Conservation (phyloP, 2,329 filamentous ascomycete genomes). For the Arthrobotrys entomopaga region DNA sequence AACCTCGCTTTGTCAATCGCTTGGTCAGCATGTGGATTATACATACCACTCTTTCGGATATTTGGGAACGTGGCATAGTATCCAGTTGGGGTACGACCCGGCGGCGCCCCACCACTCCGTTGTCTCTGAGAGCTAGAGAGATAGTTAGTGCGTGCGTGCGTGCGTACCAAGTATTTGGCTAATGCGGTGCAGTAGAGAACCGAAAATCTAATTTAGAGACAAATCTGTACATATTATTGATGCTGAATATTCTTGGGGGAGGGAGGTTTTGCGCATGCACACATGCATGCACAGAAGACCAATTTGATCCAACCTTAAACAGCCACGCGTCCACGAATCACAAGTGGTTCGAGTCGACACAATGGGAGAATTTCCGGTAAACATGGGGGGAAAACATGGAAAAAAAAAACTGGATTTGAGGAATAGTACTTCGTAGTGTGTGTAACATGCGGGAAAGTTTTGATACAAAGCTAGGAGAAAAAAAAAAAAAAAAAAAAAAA, state of each 20-base stretch:
- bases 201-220: neutral
- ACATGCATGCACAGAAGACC: no score
- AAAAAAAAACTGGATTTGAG: neutral
- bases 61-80: conserved; percentile 47
- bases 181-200: neutral
- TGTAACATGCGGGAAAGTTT: conserved; percentile 14
- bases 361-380: neutral
- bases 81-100: neutral
- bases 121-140: no score
- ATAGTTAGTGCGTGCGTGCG: no score
- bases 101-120: neutral
- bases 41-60: conserved; percentile 17
- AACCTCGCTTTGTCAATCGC: conserved; percentile 26
- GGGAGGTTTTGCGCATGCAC: no score
- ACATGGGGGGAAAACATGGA: neutral
- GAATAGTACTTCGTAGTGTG: conserved; percentile 3
- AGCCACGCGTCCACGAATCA: no score
- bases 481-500: no score
- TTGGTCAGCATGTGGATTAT: conserved; percentile 33
- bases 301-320: no score
- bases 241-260: no score
- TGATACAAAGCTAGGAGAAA: no score
- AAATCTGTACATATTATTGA: neutral
- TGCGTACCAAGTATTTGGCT: no score
- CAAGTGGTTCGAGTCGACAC: no score